Evolutionary conservation across 306 rosid genomes (phyloP), one percentile per base, ranked within the genome.

Genomic region (Sphenostylis stenocarpa): DNA sequence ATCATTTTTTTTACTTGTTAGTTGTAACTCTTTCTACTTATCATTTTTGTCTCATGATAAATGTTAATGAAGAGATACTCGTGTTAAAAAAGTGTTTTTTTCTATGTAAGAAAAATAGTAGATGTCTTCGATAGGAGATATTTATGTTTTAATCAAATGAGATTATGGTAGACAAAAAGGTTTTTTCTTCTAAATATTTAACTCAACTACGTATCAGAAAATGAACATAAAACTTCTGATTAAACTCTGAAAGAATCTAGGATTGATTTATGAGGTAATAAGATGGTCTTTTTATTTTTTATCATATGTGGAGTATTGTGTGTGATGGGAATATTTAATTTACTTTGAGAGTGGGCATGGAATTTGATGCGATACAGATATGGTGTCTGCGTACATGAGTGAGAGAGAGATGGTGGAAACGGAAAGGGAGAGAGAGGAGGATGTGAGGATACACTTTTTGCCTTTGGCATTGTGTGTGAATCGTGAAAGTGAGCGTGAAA

Each of bases 401-500:
- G 60, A 26, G 67, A 20, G 73, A 70, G 52, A 57, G n/a, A 4
- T 41, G 47, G 43, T 66, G 77, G 72, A 48, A 45, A 73, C 73
- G 72, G 36, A 45, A 73, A 29, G 67, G 15, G 70, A 3, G 67
- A 74, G 31, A 75, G 39, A 75, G 47, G 43, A 21, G 47, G 43
- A 21, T 81, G 77, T 51, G 61, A 41, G 23, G 12, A 29, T 56
- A 70, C 82, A 69, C 85, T 76, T 81, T 77, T 73, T 77, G 72
- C 56, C 79, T 84, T 86, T 82, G 79, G 82, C 71, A 24, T 78
- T 68, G 80, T 69, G 80, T 57, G 79, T 73, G 77, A 70, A 81
- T 39, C 72, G 85, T 75, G 76, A 67, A 70, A 78, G 80, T 72
- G 83, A 66, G 44, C 72, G 85, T 75, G 76, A 67, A 70, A 78